A percentile compares a stretch with the other conserved stretches of the same genome.
Conservation (phyloP, 495 filamentous ascomycete species). For the Penicillium atrosanguineum region DNA sequence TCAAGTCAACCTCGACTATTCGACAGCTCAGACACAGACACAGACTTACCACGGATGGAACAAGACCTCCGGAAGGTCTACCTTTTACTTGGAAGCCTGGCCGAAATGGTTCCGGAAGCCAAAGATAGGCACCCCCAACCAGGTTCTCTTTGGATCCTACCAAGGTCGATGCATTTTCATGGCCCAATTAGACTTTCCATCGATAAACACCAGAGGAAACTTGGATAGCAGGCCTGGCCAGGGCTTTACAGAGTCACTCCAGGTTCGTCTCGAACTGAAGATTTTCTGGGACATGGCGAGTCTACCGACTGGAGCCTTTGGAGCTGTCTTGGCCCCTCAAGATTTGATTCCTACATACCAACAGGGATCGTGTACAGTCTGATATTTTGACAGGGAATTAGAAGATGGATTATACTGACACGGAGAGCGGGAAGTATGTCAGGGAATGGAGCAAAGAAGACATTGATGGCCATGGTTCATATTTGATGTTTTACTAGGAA, state of each 20-base stretch:
- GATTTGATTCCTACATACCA: not conserved
- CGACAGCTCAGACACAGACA: conserved; percentile 14
- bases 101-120: not conserved
- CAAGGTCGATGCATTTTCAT: too few species aligned
- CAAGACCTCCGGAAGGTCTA: not conserved
- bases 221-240: not conserved
- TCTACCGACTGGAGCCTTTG: not conserved
- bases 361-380: too few species aligned
- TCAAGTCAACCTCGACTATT: conserved; percentile 10
- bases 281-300: too few species aligned
- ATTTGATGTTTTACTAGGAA: not conserved
- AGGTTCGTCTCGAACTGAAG: not conserved
- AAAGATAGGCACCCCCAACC: not conserved
- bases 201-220: not conserved
- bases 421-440: not conserved
- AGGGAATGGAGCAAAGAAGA: not conserved
- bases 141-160: not conserved
- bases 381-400: not conserved
- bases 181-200: not conserved
- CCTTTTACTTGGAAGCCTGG: not conserved
- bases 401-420: too few species aligned
- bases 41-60: conserved; percentile 1
- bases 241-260: too few species aligned
- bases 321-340: not conserved
- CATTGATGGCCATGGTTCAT: not conserved